A percentile compares a stretch with the other conserved stretches of the same genome.
These are phyloP conservation scores for Pseudogymnoascus pannorum DNA, from an alignment of 2,329 filamentous ascomycete genomes.

Conservation along the genomic window DNA sequence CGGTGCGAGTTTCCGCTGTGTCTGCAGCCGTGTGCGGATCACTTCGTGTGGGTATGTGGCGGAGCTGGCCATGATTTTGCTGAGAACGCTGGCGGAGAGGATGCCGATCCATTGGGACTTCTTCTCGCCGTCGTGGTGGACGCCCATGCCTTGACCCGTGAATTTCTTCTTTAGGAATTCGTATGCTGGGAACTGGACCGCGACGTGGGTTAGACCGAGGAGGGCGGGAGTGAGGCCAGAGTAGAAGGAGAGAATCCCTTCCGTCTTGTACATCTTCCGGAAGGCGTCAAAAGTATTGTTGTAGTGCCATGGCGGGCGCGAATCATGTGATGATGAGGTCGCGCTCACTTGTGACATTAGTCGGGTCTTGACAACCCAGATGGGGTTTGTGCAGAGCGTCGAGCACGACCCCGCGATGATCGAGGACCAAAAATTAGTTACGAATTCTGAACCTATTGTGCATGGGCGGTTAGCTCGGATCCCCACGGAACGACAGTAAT, in stretches of 20 bases:
- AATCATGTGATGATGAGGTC: constrained; percentile 43
- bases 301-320: constrained; percentile 82
- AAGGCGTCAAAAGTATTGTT: constrained; percentile 82
- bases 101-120: constrained; percentile 76
- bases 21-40: constrained; percentile 85
- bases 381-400: constrained; percentile 91
- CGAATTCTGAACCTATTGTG: constrained; percentile 29
- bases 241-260: constrained; percentile 88
- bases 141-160: constrained; percentile 82
- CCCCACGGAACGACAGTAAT: not conserved
- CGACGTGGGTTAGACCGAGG: constrained; percentile 86
- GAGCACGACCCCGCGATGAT: constrained; percentile 87
- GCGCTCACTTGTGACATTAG: constrained; percentile 85
- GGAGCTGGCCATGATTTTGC: constrained; percentile 89
- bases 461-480: not conserved
- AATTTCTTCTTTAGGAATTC: constrained; percentile 88
- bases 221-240: constrained; percentile 89
- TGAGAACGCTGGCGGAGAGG: constrained; percentile 79
- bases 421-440: constrained; percentile 82
- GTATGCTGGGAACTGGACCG: constrained; percentile 94
- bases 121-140: constrained; percentile 45
- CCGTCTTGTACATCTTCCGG: constrained; percentile 87
- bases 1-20: constrained; percentile 68
- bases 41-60: constrained; percentile 98
- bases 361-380: constrained; percentile 98